Evolutionary conservation across 345 rosid genomes (phyloP).

Genomic region (Populus tremula): DNA sequence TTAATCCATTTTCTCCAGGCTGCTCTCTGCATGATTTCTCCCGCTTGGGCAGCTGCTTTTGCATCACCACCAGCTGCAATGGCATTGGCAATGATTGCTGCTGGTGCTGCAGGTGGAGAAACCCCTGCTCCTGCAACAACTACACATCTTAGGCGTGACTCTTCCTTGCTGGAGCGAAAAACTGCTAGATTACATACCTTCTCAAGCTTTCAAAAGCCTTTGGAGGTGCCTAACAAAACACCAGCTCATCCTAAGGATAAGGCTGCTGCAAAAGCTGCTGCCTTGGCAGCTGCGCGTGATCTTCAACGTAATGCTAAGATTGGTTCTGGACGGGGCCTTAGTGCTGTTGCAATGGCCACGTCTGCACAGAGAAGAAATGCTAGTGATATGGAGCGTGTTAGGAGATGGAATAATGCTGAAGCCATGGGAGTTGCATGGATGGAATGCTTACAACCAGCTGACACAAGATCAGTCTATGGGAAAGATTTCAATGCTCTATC

Average conservation of each 20-base stretch:
- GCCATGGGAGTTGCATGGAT: constrained; percentile 99
- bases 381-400: constrained; percentile 88
- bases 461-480: constrained; percentile 89
- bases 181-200: constrained; percentile 65
- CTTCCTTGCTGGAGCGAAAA: constrained; percentile 86
- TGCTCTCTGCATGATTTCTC: constrained; percentile 91
- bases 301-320: constrained; percentile 95
- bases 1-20: constrained; percentile 45
- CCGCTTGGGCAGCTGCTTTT: constrained; percentile 98
- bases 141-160: constrained; percentile 72
- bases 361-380: constrained; percentile 90
- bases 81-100: constrained; percentile 99
- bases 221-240: constrained; percentile 52
- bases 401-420: constrained; percentile 87
- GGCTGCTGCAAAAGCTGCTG: constrained; percentile 98
- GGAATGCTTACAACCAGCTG: constrained; percentile 97
- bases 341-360: constrained; percentile 99
- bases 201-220: constrained; percentile 89
- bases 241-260: constrained; percentile 81
- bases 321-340: constrained; percentile 99
- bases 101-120: constrained; percentile 96
- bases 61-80: constrained; percentile 99
- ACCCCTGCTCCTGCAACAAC: constrained; percentile 57
- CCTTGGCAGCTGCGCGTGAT: constrained; percentile 98
- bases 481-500: constrained; percentile 94